These are phyloP conservation scores for Malus hybrid DNA, from an alignment of 331 rosid species.

Conservation along the genomic window DNA sequence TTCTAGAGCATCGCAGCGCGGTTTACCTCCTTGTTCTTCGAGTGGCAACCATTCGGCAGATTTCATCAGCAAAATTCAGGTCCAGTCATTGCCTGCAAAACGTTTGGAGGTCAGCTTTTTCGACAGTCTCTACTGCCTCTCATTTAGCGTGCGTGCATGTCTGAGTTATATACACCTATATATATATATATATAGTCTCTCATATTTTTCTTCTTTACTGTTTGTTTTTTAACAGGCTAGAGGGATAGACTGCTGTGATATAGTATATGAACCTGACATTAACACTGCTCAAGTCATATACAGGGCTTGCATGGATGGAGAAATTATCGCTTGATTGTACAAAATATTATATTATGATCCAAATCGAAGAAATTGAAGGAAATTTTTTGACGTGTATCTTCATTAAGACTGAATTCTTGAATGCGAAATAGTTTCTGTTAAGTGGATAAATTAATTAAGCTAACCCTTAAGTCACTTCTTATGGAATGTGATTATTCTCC, in stretches of 20 bases:
- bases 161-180: too few species aligned
- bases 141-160: too few species aligned
- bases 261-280: neutral
- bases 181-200: neutral
- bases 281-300: constrained; percentile 25
- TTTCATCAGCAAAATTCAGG: constrained; percentile 20
- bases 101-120: constrained; percentile 18
- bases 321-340: constrained; percentile 12
- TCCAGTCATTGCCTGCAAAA: constrained; percentile 14
- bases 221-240: neutral
- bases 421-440: neutral
- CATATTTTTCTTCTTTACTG: neutral
- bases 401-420: neutral
- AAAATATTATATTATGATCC: neutral
- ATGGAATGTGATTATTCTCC: too few species aligned
- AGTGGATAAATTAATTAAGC: too few species aligned
- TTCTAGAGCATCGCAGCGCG: constrained; percentile 15
- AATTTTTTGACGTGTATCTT: neutral
- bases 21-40: constrained; percentile 20
- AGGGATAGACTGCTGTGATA: constrained; percentile 29
- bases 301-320: constrained; percentile 22
- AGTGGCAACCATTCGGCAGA: constrained; percentile 26
- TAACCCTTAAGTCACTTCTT: too few species aligned
- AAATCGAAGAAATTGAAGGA: neutral
- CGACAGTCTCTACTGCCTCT: too few species aligned